These are phyloP conservation scores for Hyphopichia wangnamkhiaoensis DNA, from an alignment of 1,139 yeast genomes.

Conservation along the genomic window DNA sequence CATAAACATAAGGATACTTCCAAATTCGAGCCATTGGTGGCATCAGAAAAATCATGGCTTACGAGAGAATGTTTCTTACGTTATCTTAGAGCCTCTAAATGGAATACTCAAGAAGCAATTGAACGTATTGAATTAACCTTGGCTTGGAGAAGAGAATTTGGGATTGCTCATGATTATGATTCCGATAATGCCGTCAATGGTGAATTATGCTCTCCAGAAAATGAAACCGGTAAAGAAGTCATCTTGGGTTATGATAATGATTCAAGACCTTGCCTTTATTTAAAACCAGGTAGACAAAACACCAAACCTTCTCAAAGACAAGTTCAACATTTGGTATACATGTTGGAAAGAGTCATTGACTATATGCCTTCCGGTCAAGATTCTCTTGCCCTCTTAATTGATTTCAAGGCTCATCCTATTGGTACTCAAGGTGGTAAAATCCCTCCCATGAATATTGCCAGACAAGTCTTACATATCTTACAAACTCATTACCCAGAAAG, in stretches of 20 bases:
- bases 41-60: slow-evolving; percentile 45
- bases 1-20: slow-evolving; percentile 25
- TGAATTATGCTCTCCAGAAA: slow-evolving; percentile 34
- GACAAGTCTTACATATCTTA: slow-evolving; percentile 70
- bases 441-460: slow-evolving; percentile 80
- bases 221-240: slow-evolving; percentile 50
- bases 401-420: slow-evolving; percentile 47
- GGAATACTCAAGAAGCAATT: slow-evolving; percentile 42
- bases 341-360: slow-evolving; percentile 49
- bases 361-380: slow-evolving; percentile 55
- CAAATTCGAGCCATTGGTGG: slow-evolving; percentile 20
- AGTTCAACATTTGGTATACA: slow-evolving; percentile 51
- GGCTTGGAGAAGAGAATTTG: slow-evolving; percentile 52
- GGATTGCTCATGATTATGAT: slow-evolving; percentile 33
- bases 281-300: slow-evolving; percentile 51
- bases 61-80: slow-evolving; percentile 51
- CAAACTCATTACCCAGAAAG: slow-evolving; percentile 57
- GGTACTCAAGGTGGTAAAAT: slow-evolving; percentile 63
- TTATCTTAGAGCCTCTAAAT: slow-evolving; percentile 49
- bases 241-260: slow-evolving; percentile 50
- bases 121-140: slow-evolving; percentile 43
- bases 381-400: slow-evolving; percentile 47
- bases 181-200: slow-evolving; percentile 37
- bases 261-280: slow-evolving; percentile 49
- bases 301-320: slow-evolving; percentile 45